Evolutionary conservation across 306 rosid genomes (phyloP).

Genomic region (Argentina anserina): DNA sequence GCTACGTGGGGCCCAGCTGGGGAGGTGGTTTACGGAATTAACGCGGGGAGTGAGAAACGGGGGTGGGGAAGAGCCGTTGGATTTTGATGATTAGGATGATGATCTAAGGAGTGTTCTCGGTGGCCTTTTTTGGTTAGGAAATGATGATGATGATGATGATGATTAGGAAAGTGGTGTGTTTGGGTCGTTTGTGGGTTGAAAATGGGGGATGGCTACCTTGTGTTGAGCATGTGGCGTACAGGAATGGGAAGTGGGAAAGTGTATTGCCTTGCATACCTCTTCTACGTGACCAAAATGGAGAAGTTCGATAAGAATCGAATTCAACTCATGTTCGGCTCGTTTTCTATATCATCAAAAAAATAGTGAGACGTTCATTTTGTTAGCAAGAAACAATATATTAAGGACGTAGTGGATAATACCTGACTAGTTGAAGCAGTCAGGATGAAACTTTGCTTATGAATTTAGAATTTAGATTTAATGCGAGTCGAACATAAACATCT

Average conservation of each 20-base stretch:
- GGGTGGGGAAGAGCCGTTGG: slow-evolving; percentile 1
- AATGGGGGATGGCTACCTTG: slow-evolving; percentile 2
- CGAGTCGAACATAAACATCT: too few relatives aligned
- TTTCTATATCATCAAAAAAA: too few relatives aligned
- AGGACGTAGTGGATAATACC: too few relatives aligned
- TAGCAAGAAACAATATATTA: too few relatives aligned
- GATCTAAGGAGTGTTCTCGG: background rate
- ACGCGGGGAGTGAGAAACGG: slow-evolving; percentile 1
- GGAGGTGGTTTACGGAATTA: background rate
- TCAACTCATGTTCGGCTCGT: background rate
- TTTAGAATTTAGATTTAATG: too few relatives aligned
- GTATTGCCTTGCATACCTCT: background rate
- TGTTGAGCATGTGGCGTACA: background rate
- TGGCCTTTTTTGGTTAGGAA: background rate
- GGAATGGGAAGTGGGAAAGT: background rate
- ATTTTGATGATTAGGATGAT: background rate
- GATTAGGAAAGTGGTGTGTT: slow-evolving; percentile 2
- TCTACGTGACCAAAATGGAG: background rate
- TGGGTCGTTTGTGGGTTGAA: background rate
- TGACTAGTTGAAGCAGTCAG: too few relatives aligned
- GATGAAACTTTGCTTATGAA: too few relatives aligned
- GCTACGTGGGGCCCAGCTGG: background rate
- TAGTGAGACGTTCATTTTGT: too few relatives aligned
- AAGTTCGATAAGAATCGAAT: too few relatives aligned
- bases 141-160: slow-evolving; percentile 3